Conservation (phyloP, 345 rosid species). For the Stellera chamaejasme region DNA sequence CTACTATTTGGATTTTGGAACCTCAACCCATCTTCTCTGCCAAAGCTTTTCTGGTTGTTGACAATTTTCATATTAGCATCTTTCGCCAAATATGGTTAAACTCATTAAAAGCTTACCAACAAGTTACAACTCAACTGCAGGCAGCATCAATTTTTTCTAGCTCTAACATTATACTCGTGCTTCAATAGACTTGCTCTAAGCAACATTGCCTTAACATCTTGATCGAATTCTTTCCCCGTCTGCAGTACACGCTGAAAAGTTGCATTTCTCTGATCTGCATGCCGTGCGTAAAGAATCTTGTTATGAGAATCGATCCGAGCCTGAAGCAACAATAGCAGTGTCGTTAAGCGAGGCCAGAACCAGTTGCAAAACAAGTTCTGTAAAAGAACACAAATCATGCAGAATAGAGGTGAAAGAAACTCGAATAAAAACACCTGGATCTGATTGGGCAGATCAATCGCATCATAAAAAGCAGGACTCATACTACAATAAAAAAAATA, state of each 20-base stretch:
- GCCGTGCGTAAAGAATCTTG: conserved; percentile 90
- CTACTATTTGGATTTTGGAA: no score
- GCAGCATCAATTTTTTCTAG: conserved; percentile 50
- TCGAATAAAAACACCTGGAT: no score
- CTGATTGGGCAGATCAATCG: neutral
- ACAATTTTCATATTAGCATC: no score
- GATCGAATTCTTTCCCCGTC: conserved; percentile 86
- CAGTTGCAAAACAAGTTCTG: no score
- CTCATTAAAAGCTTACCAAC: no score
- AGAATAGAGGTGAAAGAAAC: no score
- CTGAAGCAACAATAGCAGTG: conserved; percentile 26
- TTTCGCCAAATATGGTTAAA: no score
- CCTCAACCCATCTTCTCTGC: no score
- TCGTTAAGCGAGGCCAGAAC: neutral
- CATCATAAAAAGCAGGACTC: neutral
- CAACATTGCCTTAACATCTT: conserved; percentile 83
- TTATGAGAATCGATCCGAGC: conserved; percentile 99
- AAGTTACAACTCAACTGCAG: no score
- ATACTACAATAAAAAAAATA: neutral
- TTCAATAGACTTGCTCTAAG: conserved; percentile 82
- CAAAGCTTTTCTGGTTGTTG: no score
- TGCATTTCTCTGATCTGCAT: conserved; percentile 94
- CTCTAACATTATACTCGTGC: conserved; percentile 59
- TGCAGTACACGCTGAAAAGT: conserved; percentile 93
- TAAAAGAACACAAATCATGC: no score